These are phyloP conservation scores for Fusarium ramigenum DNA, from an alignment of 2,329 filamentous ascomycete species.

Conservation along the genomic window DNA sequence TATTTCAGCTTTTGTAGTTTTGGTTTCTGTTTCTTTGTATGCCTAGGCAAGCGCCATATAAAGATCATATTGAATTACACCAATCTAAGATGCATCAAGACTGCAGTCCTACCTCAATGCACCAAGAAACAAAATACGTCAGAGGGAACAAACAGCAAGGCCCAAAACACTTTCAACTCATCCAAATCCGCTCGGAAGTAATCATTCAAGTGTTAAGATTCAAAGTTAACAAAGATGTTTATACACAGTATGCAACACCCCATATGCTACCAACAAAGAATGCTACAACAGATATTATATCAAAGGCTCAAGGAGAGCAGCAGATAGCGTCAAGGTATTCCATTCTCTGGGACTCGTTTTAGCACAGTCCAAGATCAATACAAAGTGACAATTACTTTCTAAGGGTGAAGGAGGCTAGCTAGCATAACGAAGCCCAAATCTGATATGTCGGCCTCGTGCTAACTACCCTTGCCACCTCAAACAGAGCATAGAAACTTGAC, in stretches of 20 bases:
- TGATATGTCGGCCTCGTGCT: not conserved
- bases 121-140: not conserved
- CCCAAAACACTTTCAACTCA: fast-evolving
- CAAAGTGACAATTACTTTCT: fast-evolving
- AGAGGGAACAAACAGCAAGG: too few species aligned
- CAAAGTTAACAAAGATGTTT: not conserved
- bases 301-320: not conserved
- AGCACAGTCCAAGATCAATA: not conserved
- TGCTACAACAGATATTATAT: not conserved
- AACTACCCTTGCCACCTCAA: not conserved
- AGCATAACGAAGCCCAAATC: not conserved
- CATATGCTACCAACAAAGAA: not conserved
- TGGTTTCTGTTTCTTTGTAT: fast-evolving
- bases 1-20: not conserved
- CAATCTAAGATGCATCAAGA: not conserved
- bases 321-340: not conserved
- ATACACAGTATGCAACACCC: not conserved
- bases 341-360: not conserved
- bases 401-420: not conserved
- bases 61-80: not conserved
- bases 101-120: not conserved
- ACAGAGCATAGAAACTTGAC: fast-evolving
- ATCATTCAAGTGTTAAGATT: not conserved
- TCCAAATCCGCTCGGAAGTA: fast-evolving
- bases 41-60: fast-evolving